Evolutionary conservation across 192 early-diverging fungal genomes (phyloP), one percentile per base, ranked within the genome.

Genomic region (Gigaspora rosea): DNA sequence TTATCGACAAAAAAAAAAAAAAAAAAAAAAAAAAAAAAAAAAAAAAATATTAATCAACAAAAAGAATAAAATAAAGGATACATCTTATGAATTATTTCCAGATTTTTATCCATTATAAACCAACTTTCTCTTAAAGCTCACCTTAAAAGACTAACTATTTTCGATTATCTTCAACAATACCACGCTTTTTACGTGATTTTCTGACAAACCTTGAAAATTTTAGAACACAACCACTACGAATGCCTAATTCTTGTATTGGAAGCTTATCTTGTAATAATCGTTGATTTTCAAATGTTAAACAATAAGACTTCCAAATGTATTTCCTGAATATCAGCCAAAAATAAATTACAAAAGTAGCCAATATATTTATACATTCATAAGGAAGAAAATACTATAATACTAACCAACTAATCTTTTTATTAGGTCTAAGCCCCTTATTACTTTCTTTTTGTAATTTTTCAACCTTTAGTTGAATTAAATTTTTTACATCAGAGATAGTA

Each of bases 271-370:
- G 20, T 54, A 75, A 63, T n/a, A 75, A 50, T 16, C 27, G 46
- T 51, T 65, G 36, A 33, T n/a, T 41, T 75, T 75, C 61, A 75
- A 75, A 75, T 46, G 50, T 75, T 33, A 75, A 64, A 50, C 73
- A 75, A 32, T 75, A 75, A 52, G 73, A 27, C 10, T 75, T 75
- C 73, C 73, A 75, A 49, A 75, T 64, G 47, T 75, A 75, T 75
- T 64, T 75, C 73, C 73, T 75, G 41, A 1, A 27, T 27, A 27
- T 27, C 27, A 27, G 27, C 1, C 27, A 27, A 27, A 27, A 27
- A 27, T 27, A 27, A 27, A 27, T 27, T 27, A 27, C 27, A 27
- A 27, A 27, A 27, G 1, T 27, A 27, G 27, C 1, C 27, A 27
- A 27, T 27, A 27, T 27, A 27, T 27, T 27, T 27, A 27, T 27